These are phyloP conservation scores for Lachnellula subtilissima DNA, from an alignment of 2,329 filamentous ascomycete species.

Conservation along the genomic window DNA sequence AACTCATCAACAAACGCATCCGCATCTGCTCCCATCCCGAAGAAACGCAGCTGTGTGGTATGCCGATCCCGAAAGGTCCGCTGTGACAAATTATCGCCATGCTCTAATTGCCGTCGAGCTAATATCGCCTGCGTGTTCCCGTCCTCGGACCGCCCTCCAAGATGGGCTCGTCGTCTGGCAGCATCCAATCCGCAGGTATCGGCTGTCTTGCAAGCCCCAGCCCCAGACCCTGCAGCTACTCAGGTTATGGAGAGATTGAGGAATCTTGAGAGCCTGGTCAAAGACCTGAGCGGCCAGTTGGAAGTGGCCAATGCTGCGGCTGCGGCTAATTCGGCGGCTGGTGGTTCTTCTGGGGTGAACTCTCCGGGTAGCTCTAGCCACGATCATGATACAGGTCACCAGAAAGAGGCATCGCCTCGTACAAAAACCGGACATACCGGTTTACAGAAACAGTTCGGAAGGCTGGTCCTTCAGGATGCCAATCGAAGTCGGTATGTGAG, in stretches of 20 bases:
- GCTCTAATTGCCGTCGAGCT: conserved; percentile 51
- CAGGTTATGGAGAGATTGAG: conserved; percentile 46
- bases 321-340: conserved; percentile 16
- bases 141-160: conserved; percentile 44
- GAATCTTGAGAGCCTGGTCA: conserved; percentile 47
- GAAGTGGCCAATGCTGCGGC: conserved; percentile 33
- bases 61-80: conserved; percentile 53
- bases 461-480: conserved; percentile 42
- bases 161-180: conserved; percentile 49
- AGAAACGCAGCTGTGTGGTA: conserved; percentile 45
- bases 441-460: conserved; percentile 41
- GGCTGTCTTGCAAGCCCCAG: conserved; percentile 11
- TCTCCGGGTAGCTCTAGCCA: conserved; percentile 30
- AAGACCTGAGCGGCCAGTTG: conserved; percentile 44
- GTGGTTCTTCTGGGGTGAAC: conserved; percentile 20
- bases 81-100: conserved; percentile 52
- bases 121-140: conserved; percentile 49
- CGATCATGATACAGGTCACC: conserved; percentile 16
- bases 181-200: conserved; percentile 11
- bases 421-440: background rate
- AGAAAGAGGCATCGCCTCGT: background rate
- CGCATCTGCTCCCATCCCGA: conserved; percentile 10
- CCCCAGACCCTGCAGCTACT: conserved; percentile 26
- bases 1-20: background rate
- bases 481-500: conserved; percentile 41